Conservation (phyloP, 1,284 basidiomycete species). For the Pseudozyma hubeiensis region DNA sequence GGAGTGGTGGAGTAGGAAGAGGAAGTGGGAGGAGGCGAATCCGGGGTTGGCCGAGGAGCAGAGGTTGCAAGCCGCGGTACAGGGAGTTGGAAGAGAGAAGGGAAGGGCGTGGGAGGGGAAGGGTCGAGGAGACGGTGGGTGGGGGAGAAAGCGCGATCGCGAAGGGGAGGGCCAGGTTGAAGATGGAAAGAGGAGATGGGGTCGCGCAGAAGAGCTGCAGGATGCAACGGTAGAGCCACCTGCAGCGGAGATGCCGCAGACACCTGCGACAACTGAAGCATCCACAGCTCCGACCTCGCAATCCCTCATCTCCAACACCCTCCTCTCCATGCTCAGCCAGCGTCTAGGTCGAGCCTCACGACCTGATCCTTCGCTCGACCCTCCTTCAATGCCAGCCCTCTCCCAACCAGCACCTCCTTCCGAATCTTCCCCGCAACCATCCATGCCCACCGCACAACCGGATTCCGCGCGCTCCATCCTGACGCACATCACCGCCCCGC, state of each 20-base stretch:
- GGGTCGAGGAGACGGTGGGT: not conserved
- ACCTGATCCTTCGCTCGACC: not conserved
- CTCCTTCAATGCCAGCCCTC: not conserved
- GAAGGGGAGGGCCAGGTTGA: no score
- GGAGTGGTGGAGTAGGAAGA: conserved; percentile 41
- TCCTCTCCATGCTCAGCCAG: conserved; percentile 18
- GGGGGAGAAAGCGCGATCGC: not conserved
- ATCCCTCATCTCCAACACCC: conserved; percentile 23
- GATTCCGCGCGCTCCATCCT: conserved; percentile 5
- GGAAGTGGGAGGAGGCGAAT: conserved; percentile 35
- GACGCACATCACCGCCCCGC: not conserved
- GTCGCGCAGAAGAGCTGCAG: no score
- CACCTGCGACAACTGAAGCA: no score
- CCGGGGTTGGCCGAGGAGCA: conserved; percentile 14
- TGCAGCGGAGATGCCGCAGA: no score
- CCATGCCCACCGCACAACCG: not conserved
- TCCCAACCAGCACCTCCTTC: not conserved
- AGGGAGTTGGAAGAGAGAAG: not conserved
- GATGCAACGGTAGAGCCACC: not conserved
- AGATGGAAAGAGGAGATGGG: no score
- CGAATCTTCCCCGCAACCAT: not conserved
- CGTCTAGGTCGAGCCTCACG: conserved; percentile 6
- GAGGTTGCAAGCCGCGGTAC: not conserved
- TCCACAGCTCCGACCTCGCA: not conserved
- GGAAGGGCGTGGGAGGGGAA: not conserved